Evolutionary conservation across 208 protist species (phyloP), one percentile per base, ranked within the genome.

Genomic region (Herpetomonas muscarum): DNA sequence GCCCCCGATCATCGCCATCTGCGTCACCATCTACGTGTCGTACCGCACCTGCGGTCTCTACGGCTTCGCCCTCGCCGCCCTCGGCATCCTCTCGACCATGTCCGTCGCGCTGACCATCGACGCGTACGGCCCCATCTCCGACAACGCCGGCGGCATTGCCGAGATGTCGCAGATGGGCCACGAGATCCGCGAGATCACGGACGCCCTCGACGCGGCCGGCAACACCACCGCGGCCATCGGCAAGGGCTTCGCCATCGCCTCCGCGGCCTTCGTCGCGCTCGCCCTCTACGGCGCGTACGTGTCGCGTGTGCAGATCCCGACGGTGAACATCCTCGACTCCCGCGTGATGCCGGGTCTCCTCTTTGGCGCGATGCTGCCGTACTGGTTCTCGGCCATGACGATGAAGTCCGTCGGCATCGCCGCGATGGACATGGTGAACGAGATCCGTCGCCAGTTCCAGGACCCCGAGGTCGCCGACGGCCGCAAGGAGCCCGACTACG

Each of bases 211-310:
- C 61, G 94, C 96, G 13, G 87, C 93, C 22, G 96, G 96, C 41
- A 98, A 98, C 85, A 98, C 96, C 17, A 98, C 95, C 22, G 94
- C 93, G 19, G 96, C 96, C 42, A 96, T 97, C 50, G 95, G 94
- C 54, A 98, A 98, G 68, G 96, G 96, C 45, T 98, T 98, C 72
- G 95, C 96, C 51, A 97, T 98, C 54, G 88, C 71, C 63, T 95
- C 84, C 55, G 96, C 94, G 22, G 87, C 89, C 1, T 91, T 98
- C 62, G 93, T 97, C 22, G 83, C 92, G 28, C 71, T 98, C 9
- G 89, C 96, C 3, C 71, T 98, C 17, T 97, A 98, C 72, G 88
- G 88, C 55, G 94, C 94, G 25, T 98, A 97, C 70, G 63, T 90
- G 10, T 78, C 80, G 24, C 76, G 81, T 42, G 83, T 89, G 45